phyloP scores from a whole-genome alignment of 305 asterid genomes.

The Ilex paraguariensis region DNA sequence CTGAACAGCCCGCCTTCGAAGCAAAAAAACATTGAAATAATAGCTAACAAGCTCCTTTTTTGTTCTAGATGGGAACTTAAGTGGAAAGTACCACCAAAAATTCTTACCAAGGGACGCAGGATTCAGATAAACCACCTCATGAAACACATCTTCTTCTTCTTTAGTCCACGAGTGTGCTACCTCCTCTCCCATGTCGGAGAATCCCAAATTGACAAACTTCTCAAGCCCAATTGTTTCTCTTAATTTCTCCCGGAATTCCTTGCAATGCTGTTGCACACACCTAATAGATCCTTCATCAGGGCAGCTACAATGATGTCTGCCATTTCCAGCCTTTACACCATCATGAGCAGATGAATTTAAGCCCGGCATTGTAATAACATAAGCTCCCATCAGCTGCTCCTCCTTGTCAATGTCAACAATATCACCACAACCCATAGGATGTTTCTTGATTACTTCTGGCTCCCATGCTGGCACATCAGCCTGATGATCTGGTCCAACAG shows the following conservation, averaged over 20 bases:
- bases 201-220: neutral
- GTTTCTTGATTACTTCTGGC: neutral
- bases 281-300: neutral
- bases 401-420: neutral
- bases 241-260: neutral
- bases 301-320: neutral
- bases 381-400: neutral
- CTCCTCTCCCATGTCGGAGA: slow-evolving; percentile 1
- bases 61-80: neutral
- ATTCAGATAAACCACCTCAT: neutral
- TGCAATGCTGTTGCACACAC: neutral
- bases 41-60: neutral
- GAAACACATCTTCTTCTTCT: neutral
- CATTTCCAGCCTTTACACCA: neutral
- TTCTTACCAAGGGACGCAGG: neutral
- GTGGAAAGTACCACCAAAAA: neutral
- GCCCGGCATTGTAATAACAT: neutral
- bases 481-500: neutral
- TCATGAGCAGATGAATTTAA: neutral
- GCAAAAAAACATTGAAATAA: neutral
- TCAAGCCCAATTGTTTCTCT: neutral
- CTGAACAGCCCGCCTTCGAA: neutral
- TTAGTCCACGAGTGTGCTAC: neutral
- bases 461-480: neutral
- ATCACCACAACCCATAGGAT: neutral